phyloP scores from a whole-genome alignment of 2,329 filamentous ascomycete species.

The Aspergillus spinulosporus region DNA sequence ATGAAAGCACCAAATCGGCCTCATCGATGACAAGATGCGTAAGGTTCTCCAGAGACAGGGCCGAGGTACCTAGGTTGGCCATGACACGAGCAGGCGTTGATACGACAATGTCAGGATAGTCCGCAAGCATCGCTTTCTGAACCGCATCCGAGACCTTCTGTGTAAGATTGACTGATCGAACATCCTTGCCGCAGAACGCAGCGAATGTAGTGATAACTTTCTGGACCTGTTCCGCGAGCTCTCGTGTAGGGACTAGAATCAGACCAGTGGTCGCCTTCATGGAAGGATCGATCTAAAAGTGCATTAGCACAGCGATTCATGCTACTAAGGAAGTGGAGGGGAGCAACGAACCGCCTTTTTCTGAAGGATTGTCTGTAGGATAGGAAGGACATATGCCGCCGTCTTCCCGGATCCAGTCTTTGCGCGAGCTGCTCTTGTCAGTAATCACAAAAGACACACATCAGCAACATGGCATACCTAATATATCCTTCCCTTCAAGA shows the following conservation, averaged over 20 bases:
- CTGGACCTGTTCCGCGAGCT: conserved; percentile 88
- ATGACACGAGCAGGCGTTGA: conserved; percentile 85
- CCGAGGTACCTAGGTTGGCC: conserved; percentile 71
- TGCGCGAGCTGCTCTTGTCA: conserved; percentile 65
- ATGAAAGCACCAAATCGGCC: conserved; percentile 88
- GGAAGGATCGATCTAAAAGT: conserved; percentile 36
- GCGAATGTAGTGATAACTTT: conserved; percentile 75
- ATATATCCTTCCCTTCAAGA: conserved; percentile 81
- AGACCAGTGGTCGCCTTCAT: conserved; percentile 66
- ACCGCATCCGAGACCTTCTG: conserved; percentile 89
- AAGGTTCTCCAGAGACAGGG: conserved; percentile 69
- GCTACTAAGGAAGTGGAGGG: too few species aligned
- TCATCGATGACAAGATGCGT: conserved; percentile 89
- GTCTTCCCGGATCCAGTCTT: conserved; percentile 98
- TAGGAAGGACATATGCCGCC: conserved; percentile 86
- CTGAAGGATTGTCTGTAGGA: conserved; percentile 81
- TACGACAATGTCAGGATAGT: conserved; percentile 83
- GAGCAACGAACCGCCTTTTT: conserved; percentile 62
- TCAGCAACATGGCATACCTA: conserved; percentile 49
- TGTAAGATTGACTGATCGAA: conserved; percentile 81
- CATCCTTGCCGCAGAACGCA: conserved; percentile 79
- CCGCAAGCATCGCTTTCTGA: conserved; percentile 80
- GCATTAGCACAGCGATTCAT: conserved; percentile 5
- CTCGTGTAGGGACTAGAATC: conserved; percentile 89
- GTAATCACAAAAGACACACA: neutral